phyloP scores from a whole-genome alignment of 2,329 filamentous ascomycete species.

The Claviceps capensis region DNA sequence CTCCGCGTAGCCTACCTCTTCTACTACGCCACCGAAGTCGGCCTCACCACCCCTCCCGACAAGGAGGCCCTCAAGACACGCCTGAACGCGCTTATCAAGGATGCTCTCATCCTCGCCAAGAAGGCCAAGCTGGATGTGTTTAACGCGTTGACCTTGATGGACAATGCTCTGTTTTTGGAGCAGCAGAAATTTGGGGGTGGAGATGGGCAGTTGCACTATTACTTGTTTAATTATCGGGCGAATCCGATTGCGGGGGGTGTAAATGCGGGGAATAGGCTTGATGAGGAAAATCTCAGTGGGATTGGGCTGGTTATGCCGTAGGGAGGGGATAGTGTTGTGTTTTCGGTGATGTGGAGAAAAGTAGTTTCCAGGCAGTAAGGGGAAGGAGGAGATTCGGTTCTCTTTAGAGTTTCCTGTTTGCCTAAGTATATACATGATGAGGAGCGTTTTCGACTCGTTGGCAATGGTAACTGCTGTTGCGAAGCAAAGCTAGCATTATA shows the following conservation, averaged over 20 bases:
- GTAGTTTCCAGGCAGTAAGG: too few species aligned
- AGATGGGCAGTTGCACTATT: conserved; percentile 91
- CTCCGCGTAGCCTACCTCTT: conserved; percentile 90
- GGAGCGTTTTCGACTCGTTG: too few species aligned
- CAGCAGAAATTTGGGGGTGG: conserved; percentile 90
- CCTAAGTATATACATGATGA: too few species aligned
- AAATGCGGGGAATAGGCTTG: conserved; percentile 62
- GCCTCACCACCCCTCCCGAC: conserved; percentile 44
- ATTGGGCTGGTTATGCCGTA: conserved; percentile 73
- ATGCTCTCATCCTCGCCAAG: conserved; percentile 81
- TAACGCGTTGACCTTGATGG: conserved; percentile 85
- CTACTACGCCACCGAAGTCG: conserved; percentile 84
- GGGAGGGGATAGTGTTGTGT: too few species aligned
- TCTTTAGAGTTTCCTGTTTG: too few species aligned
- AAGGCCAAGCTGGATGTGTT: conserved; percentile 81
- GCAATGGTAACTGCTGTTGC: too few species aligned
- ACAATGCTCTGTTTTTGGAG: conserved; percentile 87
- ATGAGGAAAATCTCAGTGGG: conserved; percentile 66
- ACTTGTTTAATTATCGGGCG: conserved; percentile 92
- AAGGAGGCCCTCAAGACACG: conserved; percentile 56
- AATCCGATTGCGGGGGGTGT: conserved; percentile 77
- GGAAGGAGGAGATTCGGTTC: too few species aligned
- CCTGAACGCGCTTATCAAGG: conserved; percentile 66
- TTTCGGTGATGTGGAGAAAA: neutral
- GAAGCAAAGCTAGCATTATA: too few species aligned